These are phyloP conservation scores for Stropharia rugosoannulata DNA, from an alignment of 768 basidiomycete species.

Conservation along the genomic window DNA sequence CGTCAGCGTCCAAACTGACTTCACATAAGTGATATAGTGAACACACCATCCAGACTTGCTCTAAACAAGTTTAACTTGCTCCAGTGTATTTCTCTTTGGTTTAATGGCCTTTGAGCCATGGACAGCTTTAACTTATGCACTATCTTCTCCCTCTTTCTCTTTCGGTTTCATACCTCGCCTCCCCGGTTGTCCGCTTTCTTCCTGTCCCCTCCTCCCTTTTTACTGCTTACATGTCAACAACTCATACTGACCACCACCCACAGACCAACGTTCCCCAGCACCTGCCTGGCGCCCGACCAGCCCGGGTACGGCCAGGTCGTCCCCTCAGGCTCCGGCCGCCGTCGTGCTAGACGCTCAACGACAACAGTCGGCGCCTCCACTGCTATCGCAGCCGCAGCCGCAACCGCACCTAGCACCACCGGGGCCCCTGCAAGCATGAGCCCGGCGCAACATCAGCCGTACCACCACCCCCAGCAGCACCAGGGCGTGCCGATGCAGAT, in stretches of 20 bases:
- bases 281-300: conserved; percentile 83
- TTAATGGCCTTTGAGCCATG: no score
- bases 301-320: conserved; percentile 87
- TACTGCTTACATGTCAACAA: no score
- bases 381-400: neutral
- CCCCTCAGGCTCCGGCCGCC: conserved; percentile 54
- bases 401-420: neutral
- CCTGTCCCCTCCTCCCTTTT: neutral
- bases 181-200: no score
- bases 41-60: no score
- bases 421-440: conserved; percentile 23
- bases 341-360: conserved; percentile 56
- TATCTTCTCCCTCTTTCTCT: no score
- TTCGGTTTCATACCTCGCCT: no score
- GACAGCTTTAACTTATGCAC: no score
- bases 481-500: conserved; percentile 5
- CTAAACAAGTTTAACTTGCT: no score
- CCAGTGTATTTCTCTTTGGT: no score
- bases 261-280: conserved; percentile 82
- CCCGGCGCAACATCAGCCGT: conserved; percentile 52
- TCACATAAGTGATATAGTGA: no score
- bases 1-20: no score
- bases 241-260: neutral
- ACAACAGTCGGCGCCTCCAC: conserved; percentile 23
- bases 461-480: conserved; percentile 6